Percentiles rank a stretch among this genome's conserved stretches.
Conservation (phyloP, 2,329 filamentous ascomycete genomes). For the Fusarium sp. region DNA sequence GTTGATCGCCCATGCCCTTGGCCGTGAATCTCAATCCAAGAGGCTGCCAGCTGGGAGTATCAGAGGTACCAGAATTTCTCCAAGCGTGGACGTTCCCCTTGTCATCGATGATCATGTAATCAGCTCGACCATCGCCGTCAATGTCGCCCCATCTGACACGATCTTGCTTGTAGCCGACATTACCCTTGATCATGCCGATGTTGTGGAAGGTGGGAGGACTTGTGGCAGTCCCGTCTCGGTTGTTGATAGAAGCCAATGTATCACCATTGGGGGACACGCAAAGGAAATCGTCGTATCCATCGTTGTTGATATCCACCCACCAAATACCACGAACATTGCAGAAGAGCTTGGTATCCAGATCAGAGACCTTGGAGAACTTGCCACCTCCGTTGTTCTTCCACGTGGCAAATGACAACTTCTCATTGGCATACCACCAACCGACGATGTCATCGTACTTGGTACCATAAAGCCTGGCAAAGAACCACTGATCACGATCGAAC, state of each 20-base stretch:
- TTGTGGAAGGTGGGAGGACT: background rate
- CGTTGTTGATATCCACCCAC: background rate
- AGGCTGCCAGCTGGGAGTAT: constrained; percentile 46
- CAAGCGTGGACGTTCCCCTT: background rate
- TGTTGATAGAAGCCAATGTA: background rate
- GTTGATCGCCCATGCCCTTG: constrained; percentile 33
- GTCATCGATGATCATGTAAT: constrained; percentile 1
- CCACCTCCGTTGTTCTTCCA: constrained; percentile 7
- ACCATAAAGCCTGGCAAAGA: constrained; percentile 6
- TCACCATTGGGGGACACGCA: constrained; percentile 1
- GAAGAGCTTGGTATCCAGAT: background rate
- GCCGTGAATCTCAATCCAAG: constrained; percentile 42
- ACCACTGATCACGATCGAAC: constrained; percentile 14
- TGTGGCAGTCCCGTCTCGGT: background rate
- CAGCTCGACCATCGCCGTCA: constrained; percentile 13
- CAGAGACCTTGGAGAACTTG: constrained; percentile 1
- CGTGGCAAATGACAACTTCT: background rate
- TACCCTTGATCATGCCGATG: constrained; percentile 5
- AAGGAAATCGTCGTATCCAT: constrained; percentile 5
- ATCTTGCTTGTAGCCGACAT: background rate
- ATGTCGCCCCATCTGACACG: constrained; percentile 12
- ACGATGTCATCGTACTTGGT: constrained; percentile 11
- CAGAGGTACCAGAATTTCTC: constrained; percentile 1
- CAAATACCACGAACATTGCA: background rate
- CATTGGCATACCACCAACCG: background rate